Percentiles rank a stretch among this genome's conserved stretches.
Evolutionary conservation across 1,139 yeast species (phyloP).

Genomic region (Arxiozyma bovina): DNA sequence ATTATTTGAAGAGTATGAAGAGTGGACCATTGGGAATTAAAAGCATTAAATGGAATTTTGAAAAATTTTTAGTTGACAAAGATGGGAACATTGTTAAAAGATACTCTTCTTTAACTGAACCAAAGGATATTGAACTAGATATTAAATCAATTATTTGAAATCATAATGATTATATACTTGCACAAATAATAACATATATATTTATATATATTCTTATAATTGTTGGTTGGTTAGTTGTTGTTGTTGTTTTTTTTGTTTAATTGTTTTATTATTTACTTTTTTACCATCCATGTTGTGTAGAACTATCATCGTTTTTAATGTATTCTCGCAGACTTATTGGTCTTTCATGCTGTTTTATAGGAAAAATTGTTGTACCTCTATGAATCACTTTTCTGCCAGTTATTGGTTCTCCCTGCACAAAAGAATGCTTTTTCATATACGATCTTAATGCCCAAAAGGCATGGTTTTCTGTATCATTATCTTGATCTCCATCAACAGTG

Average conservation of each 20-base stretch:
- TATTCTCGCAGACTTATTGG: slow-evolving; percentile 5
- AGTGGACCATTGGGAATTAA: slow-evolving; percentile 50
- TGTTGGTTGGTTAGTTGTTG: not conserved
- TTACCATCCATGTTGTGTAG: not conserved
- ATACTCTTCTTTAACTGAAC: slow-evolving; percentile 56
- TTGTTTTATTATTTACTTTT: not conserved
- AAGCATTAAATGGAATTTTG: slow-evolving; percentile 80
- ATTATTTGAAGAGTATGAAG: slow-evolving; percentile 55
- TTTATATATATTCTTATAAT: not conserved
- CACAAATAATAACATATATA: not conserved
- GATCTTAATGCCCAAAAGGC: slow-evolving; percentile 20
- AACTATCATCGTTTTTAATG: slow-evolving; percentile 1
- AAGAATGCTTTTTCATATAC: slow-evolving; percentile 21
- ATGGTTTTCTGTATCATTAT: slow-evolving; percentile 13
- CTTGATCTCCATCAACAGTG: slow-evolving; percentile 3
- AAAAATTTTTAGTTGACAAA: slow-evolving; percentile 63
- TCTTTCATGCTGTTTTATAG: slow-evolving; percentile 11
- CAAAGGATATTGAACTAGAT: slow-evolving; percentile 28
- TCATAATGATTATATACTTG: not conserved
- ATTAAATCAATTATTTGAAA: slow-evolving; percentile 2
- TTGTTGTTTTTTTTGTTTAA: too few species aligned
- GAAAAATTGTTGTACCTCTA: slow-evolving; percentile 20
- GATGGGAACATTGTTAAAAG: slow-evolving; percentile 62
- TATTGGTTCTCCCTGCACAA: slow-evolving; percentile 16
- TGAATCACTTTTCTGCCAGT: slow-evolving; percentile 22